Conservation (phyloP, 169 alveolate genomes). For the Perkinsus olseni region DNA sequence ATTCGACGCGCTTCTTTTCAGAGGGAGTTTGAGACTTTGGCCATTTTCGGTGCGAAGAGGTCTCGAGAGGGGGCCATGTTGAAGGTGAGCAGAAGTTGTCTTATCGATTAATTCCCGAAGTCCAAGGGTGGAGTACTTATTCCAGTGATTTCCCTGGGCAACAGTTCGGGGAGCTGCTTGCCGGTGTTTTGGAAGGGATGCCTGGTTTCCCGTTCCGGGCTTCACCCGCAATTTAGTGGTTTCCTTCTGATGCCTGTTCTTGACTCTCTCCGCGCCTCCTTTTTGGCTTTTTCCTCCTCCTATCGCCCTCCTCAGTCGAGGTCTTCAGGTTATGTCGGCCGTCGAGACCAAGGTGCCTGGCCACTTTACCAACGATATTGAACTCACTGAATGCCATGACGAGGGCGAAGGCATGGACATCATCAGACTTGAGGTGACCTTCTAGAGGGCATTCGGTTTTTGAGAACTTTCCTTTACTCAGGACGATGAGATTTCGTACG, state of each 20-base stretch:
- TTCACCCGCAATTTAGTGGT: too few species aligned
- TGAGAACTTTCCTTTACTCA: not conserved
- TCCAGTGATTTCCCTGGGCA: too few species aligned
- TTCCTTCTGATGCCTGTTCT: too few species aligned
- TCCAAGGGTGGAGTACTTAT: too few species aligned
- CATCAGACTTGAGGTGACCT: not conserved
- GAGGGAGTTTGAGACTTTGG: conserved; percentile 6
- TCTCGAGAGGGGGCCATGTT: conserved; percentile 6
- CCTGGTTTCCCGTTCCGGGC: too few species aligned
- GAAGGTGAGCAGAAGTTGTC: not conserved
- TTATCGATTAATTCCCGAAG: too few species aligned
- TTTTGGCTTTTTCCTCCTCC: too few species aligned
- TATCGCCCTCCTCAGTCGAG: too few species aligned
- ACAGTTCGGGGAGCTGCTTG: too few species aligned
- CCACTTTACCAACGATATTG: conserved; percentile 13
- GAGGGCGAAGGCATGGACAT: not conserved
- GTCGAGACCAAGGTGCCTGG: conserved; percentile 39
- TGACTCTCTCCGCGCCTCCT: too few species aligned
- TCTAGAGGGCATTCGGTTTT: not conserved
- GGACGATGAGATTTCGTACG: conserved; percentile 28
- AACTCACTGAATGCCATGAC: not conserved
- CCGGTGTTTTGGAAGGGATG: too few species aligned
- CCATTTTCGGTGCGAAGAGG: conserved; percentile 9
- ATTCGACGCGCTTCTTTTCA: not conserved
- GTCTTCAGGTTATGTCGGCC: conserved; percentile 28